These are phyloP conservation scores for Sugiyamaella lignohabitans DNA, from an alignment of 805 yeast species.

Conservation along the genomic window DNA sequence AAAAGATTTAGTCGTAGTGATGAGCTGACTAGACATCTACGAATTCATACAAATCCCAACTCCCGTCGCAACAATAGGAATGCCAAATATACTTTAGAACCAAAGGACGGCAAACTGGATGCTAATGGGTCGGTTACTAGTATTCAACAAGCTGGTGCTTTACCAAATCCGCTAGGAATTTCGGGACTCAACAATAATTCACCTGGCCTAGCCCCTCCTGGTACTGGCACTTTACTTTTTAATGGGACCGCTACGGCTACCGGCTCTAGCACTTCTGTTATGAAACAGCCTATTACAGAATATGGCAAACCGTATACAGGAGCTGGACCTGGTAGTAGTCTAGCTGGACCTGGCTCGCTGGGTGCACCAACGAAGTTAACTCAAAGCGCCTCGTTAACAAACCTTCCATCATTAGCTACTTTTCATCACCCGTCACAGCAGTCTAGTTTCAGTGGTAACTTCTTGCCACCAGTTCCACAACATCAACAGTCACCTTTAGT, in stretches of 20 bases:
- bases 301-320: slow-evolving; percentile 8
- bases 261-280: slow-evolving; percentile 1
- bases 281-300: slow-evolving; percentile 11
- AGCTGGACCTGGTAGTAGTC: too few species aligned
- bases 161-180: slow-evolving; percentile 1
- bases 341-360: too few species aligned
- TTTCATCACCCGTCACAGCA: slow-evolving; percentile 10
- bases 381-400: too few species aligned
- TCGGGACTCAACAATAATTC: background rate
- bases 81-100: slow-evolving; percentile 10
- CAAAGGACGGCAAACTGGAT: slow-evolving; percentile 4
- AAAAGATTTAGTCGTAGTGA: slow-evolving; percentile 76
- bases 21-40: slow-evolving; percentile 77
- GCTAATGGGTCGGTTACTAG: background rate
- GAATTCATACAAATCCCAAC: slow-evolving; percentile 55
- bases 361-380: background rate
- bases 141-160: slow-evolving; percentile 2
- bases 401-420: background rate
- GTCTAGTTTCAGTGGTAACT: slow-evolving; percentile 6
- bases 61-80: slow-evolving; percentile 27
- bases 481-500: slow-evolving; percentile 12
- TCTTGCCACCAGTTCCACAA: too few species aligned
- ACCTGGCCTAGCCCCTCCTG: background rate
- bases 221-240: background rate
- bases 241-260: too few species aligned